Conservation (phyloP, 805 yeast species). For the Blastobotrys terrestris region DNA sequence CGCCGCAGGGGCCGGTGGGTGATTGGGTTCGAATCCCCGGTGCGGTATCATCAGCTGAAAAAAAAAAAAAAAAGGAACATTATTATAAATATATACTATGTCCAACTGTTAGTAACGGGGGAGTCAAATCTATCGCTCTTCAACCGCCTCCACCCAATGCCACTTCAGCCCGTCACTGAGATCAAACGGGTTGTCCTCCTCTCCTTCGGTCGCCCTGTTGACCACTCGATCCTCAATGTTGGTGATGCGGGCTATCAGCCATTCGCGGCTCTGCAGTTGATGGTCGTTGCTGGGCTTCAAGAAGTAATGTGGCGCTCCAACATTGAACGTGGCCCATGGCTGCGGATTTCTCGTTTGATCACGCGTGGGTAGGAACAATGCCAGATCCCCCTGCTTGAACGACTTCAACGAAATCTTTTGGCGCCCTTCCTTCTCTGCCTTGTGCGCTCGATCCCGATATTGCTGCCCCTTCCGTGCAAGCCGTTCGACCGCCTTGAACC, state of each 20-base stretch:
- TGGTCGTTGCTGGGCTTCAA: conserved; percentile 43
- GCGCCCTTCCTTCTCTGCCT: conserved; percentile 29
- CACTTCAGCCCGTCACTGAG: conserved; percentile 57
- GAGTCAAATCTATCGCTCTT: conserved; percentile 2
- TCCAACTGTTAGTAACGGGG: no score
- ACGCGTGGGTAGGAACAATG: conserved; percentile 75
- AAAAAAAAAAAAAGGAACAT: background rate
- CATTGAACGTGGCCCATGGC: conserved; percentile 94
- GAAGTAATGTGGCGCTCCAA: conserved; percentile 81
- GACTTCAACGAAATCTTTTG: conserved; percentile 58
- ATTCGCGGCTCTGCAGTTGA: conserved; percentile 48
- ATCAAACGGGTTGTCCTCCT: conserved; percentile 56
- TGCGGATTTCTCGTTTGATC: conserved; percentile 36
- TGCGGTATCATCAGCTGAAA: background rate
- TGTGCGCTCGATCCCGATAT: conserved; percentile 34
- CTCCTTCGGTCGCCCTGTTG: conserved; percentile 34
- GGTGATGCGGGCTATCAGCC: conserved; percentile 71
- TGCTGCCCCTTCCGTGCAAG: conserved; percentile 74
- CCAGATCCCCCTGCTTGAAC: conserved; percentile 71
- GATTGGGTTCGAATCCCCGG: background rate
- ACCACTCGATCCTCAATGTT: conserved; percentile 51
- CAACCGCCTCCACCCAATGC: conserved; percentile 52
- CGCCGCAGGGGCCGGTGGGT: no score
- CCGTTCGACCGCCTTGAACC: conserved; percentile 86
- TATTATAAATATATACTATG: no score